phyloP scores from a whole-genome alignment of 2,329 filamentous ascomycete species.

The Metarhizium humberi region DNA sequence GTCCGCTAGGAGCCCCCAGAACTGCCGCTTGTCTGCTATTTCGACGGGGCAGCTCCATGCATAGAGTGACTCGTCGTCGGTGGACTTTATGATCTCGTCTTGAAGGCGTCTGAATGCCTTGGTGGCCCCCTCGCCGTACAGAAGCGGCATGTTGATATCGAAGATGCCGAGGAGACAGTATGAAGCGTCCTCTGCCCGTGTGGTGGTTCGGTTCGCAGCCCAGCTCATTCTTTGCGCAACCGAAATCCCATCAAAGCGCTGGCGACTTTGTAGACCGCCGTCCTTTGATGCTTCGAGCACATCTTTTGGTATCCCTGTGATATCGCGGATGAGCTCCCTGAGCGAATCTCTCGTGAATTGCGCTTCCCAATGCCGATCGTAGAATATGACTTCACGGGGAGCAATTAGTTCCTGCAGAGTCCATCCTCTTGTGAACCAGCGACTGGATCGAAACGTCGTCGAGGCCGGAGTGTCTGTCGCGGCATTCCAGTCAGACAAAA shows the following conservation, averaged over 20 bases:
- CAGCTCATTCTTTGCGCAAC: conserved; percentile 21
- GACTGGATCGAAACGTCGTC: conserved; percentile 3
- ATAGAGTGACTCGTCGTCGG: conserved; percentile 10
- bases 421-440: conserved; percentile 7
- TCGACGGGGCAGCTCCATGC: neutral
- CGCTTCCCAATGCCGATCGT: conserved; percentile 12
- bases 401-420: conserved; percentile 12
- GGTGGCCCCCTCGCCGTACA: conserved; percentile 11
- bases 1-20: conserved; percentile 18
- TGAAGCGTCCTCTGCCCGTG: conserved; percentile 19
- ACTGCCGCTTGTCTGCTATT: neutral
- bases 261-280: conserved; percentile 2
- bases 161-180: conserved; percentile 24
- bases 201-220: conserved; percentile 18
- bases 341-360: conserved; percentile 12
- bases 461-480: conserved; percentile 1
- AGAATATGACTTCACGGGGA: conserved; percentile 15
- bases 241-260: conserved; percentile 8
- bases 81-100: neutral
- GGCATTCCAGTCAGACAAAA: conserved; percentile 7
- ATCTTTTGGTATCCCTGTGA: conserved; percentile 12
- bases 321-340: conserved; percentile 11
- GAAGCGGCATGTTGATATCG: conserved; percentile 23
- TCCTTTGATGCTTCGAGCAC: conserved; percentile 8
- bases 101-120: too few species aligned